Conservation (phyloP, 2,329 filamentous ascomycete genomes). For the Fusarium scirpi region DNA sequence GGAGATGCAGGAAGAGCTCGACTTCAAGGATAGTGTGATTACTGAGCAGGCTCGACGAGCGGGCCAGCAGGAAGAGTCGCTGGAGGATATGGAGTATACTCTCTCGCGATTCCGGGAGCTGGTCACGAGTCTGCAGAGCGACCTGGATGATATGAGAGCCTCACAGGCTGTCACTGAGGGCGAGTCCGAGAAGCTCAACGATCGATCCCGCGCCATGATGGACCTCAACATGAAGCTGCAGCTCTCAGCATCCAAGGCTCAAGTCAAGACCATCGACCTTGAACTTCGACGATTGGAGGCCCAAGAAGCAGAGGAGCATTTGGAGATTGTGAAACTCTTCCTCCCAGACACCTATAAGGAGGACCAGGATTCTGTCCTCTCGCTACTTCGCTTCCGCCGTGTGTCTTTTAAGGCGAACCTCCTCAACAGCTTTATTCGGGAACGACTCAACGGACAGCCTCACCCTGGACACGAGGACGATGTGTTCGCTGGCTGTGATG, state of each 20-base stretch:
- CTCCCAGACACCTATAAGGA: slow-evolving; percentile 84
- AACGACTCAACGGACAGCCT: slow-evolving; percentile 76
- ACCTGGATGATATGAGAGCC: slow-evolving; percentile 91
- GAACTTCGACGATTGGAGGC: slow-evolving; percentile 89
- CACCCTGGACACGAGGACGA: slow-evolving; percentile 81
- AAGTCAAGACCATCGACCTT: slow-evolving; percentile 93
- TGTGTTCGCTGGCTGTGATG: slow-evolving; percentile 81
- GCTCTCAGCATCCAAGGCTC: slow-evolving; percentile 88
- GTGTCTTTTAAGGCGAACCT: slow-evolving; percentile 89
- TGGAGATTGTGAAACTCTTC: slow-evolving; percentile 90
- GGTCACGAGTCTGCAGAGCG: slow-evolving; percentile 84
- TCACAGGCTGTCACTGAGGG: slow-evolving; percentile 93
- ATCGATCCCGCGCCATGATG: slow-evolving; percentile 92
- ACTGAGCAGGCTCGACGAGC: slow-evolving; percentile 82
- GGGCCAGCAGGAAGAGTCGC: slow-evolving; percentile 79
- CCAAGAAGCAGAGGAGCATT: slow-evolving; percentile 87
- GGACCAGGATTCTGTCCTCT: slow-evolving; percentile 88
- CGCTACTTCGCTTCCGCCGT: slow-evolving; percentile 87
- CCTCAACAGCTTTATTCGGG: slow-evolving; percentile 81
- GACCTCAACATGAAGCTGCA: slow-evolving; percentile 96
- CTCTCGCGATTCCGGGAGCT: slow-evolving; percentile 89
- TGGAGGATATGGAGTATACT: slow-evolving; percentile 92
- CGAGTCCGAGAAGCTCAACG: slow-evolving; percentile 90
- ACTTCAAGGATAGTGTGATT: slow-evolving; percentile 86
- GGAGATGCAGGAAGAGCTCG: slow-evolving; percentile 92